A percentile compares a stretch with the other conserved stretches of the same genome.
These are phyloP conservation scores for Fistulina hepatica DNA, from an alignment of 1,284 basidiomycete species.

Conservation along the genomic window DNA sequence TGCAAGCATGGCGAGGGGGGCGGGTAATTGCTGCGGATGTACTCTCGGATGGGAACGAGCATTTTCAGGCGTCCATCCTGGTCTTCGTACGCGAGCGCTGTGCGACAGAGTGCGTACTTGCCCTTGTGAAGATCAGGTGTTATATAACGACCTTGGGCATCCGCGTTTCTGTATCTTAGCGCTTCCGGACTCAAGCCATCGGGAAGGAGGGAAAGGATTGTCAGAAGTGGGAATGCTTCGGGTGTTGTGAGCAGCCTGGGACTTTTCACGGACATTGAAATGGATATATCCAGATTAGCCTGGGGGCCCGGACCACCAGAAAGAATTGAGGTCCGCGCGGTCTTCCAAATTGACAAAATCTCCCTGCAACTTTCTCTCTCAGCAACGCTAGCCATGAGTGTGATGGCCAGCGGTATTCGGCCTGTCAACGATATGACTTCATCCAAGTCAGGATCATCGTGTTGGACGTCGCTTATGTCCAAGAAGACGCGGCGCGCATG, in stretches of 20 bases:
- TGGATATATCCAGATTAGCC: conserved; percentile 10
- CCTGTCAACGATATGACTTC: conserved; percentile 7
- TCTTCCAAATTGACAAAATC: conserved; percentile 1
- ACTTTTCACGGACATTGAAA: conserved; percentile 9
- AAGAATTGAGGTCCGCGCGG: conserved; percentile 6
- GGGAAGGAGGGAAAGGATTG: conserved; percentile 8
- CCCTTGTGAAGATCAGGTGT: conserved; percentile 1
- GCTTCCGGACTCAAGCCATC: no score
- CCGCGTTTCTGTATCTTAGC: no score
- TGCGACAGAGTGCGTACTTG: conserved; percentile 5
- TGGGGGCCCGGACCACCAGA: conserved; percentile 9
- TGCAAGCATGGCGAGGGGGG: no score
- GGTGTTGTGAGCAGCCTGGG: conserved; percentile 5
- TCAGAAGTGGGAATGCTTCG: conserved; percentile 4
- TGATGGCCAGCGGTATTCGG: conserved; percentile 10
- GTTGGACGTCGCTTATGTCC: conserved; percentile 13
- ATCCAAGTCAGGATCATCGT: not conserved
- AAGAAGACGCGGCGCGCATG: conserved; percentile 19
- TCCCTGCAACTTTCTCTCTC: conserved; percentile 6
- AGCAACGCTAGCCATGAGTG: conserved; percentile 8
- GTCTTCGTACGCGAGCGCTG: conserved; percentile 5
- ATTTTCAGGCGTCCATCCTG: not conserved
- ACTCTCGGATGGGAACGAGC: conserved; percentile 10
- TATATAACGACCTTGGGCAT: no score
- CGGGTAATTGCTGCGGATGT: conserved; percentile 3